Evolutionary conservation across 768 basidiomycete species (phyloP), one percentile per base, ranked within the genome.

Genomic region (Kwoniella botswanensis): DNA sequence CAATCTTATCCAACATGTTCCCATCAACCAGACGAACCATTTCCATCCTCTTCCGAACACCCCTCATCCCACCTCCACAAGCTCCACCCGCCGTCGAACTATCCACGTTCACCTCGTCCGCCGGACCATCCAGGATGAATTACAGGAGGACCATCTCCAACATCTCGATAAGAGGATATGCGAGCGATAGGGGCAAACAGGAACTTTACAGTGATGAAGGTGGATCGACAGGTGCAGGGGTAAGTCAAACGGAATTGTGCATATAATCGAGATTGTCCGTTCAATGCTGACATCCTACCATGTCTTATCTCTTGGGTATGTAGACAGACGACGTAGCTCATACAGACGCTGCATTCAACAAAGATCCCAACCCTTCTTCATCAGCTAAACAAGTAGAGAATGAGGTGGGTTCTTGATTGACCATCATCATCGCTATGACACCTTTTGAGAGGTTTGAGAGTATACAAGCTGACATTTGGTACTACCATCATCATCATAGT

Each of bases 291-390:
- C 26, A 26, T 26, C 26, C 26, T 2, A 26, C 26, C 26, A 26
- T 26, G 26, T 26, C 26, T 26, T n/a, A n/a, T 2, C 26, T 26
- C 26, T 26, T 26, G 26, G 26, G 26, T 26, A 26, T 26, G 26
- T 26, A 81, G 79, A 83, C 73, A 21, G 79, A 82, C 71, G 82
- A 83, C 68, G 82, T 83, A 5, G 79, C 81, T 9, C 78, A 82
- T 42, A 77, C 77, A 52, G 79, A 82, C 66, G 79, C 82, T 4
- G 82, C 82, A 10, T 83, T 76, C 65, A 71, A 81, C 73, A 75
- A 78, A 52, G 65, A 77, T 35, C 22, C 81, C 2, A 73, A 81
- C 55, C 82, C 82, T 0, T 55, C 72, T 42, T 63, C 71, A 41
- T 65, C 77, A 2, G 77, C 81, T 17, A 79, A 82, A 73, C 69